These are phyloP conservation scores for Cryphonectria japonica DNA, from an alignment of 2,329 filamentous ascomycete genomes.

Conservation along the genomic window DNA sequence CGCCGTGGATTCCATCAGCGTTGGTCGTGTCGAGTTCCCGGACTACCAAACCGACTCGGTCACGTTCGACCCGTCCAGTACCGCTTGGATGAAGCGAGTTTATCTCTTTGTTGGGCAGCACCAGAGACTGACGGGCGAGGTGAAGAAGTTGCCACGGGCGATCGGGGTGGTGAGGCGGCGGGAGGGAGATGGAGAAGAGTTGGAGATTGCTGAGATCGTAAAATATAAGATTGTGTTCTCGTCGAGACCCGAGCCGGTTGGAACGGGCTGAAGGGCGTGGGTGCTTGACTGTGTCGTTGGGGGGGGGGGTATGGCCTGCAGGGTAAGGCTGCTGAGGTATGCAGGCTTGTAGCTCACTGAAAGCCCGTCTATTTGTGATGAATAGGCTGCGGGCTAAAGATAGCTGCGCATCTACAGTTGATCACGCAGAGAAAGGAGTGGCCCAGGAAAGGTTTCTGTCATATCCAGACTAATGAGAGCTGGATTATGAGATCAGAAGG, in stretches of 20 bases:
- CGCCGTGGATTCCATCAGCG: conserved; percentile 39
- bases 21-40: conserved; percentile 49
- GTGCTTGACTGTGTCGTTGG: not conserved
- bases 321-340: not conserved
- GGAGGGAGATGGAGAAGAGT: conserved; percentile 51
- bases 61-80: conserved; percentile 50
- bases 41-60: conserved; percentile 62
- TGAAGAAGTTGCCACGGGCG: conserved; percentile 81
- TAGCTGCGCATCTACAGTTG: not conserved
- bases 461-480: not conserved
- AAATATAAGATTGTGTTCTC: conserved; percentile 87
- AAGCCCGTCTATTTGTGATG: not conserved
- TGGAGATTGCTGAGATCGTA: conserved; percentile 88
- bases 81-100: conserved; percentile 86
- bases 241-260: conserved; percentile 82
- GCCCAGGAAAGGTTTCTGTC: not conserved
- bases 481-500: not conserved
- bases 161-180: conserved; percentile 75
- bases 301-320: too few species aligned
- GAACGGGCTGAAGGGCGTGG: conserved; percentile 39
- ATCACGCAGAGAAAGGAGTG: not conserved
- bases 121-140: conserved; percentile 86
- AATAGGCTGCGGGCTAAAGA: not conserved
- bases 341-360: not conserved
- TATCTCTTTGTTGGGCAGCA: conserved; percentile 88